Evolutionary conservation across 495 filamentous ascomycete species (phyloP).

Genomic region (Trichoderma virens): DNA sequence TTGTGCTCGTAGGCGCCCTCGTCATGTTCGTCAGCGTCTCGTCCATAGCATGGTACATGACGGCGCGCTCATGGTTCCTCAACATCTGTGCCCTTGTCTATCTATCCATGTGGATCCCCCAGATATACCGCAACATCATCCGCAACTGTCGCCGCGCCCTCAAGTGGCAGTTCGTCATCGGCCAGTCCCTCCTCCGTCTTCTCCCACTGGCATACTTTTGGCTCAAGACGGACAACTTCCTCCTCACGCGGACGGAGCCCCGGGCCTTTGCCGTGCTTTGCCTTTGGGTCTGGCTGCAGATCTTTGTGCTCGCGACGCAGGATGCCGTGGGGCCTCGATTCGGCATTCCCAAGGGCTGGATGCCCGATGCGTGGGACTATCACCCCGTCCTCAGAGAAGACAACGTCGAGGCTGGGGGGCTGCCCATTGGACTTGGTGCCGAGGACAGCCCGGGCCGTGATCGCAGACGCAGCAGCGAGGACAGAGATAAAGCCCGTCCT

Average conservation of each 20-base stretch:
- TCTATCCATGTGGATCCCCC: conserved; percentile 84
- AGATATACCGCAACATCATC: conserved; percentile 82
- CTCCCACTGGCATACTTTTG: conserved; percentile 79
- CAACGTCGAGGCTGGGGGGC: conserved; percentile 62
- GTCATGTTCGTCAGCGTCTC: conserved; percentile 69
- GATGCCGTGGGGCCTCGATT: conserved; percentile 81
- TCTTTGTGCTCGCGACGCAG: conserved; percentile 68
- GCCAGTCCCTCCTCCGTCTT: conserved; percentile 69
- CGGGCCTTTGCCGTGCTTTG: conserved; percentile 52
- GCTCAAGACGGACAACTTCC: conserved; percentile 61
- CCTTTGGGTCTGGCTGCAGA: conserved; percentile 90
- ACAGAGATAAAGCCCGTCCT: conserved; percentile 21
- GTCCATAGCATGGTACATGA: conserved; percentile 64
- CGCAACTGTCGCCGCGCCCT: conserved; percentile 87
- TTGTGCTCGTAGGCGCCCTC: conserved; percentile 62
- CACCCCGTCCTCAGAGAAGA: conserved; percentile 87
- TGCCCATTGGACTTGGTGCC: conserved; percentile 63
- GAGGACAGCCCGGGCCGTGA: conserved; percentile 29
- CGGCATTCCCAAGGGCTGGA: conserved; percentile 55
- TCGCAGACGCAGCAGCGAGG: conserved; percentile 23
- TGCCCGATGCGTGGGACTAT: conserved; percentile 84
- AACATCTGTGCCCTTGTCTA: conserved; percentile 62
- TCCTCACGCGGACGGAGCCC: conserved; percentile 66
- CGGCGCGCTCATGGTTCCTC: conserved; percentile 61
- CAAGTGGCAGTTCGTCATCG: conserved; percentile 78